Base-by-base conservation (phyloP, 345 rosid genomes). In the Salix caprea region DNA sequence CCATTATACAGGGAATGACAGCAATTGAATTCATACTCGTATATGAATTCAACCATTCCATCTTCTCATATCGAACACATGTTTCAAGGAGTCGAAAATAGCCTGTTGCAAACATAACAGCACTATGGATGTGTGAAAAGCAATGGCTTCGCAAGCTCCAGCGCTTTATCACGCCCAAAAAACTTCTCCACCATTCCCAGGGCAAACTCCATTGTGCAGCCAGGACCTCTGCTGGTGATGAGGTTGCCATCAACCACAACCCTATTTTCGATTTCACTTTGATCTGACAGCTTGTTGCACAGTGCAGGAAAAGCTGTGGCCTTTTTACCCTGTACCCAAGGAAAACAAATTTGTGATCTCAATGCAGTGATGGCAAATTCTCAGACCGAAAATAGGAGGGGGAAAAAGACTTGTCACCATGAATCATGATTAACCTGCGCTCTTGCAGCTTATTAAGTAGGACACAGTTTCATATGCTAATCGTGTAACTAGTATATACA, bases 171-270 rank as follows among this genome's bases (percentile, higher is more conserved):
- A 12, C 91, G 90, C 37, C 99, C 97, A 32, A 86, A 88, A 64
- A 91, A 76, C 85, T 95, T 93, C 86, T 93, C 97, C 50, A 91
- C 92, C 5, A 90, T 93, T 11, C 88, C 94, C 61, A 95, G 82
- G 16, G 90, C 92, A 76, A 95, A 95, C 86, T 93, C 97, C 87
- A 90, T 75, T 19, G 99, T 70, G n/a, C 98, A 90, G 79, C 99
- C 99, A 2, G 99, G 99, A 7, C 96, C 96, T 77, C 91, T 86
- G 86, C 98, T 95, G 44, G 94, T 93, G 48, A 95, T 82, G 74
- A 93, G 98, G 84, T 91, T 95, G 64, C 99, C 98, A 76, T 93
- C 99, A 13, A 95, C 90, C 74, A 95, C 87, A 52, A 95, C 94
- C 75, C 96, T 84, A 83, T 93, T 90, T 34, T 90, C 91, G 2